Base-by-base conservation (phyloP, 208 protist genomes). In the Trypanosoma theileri region DNA sequence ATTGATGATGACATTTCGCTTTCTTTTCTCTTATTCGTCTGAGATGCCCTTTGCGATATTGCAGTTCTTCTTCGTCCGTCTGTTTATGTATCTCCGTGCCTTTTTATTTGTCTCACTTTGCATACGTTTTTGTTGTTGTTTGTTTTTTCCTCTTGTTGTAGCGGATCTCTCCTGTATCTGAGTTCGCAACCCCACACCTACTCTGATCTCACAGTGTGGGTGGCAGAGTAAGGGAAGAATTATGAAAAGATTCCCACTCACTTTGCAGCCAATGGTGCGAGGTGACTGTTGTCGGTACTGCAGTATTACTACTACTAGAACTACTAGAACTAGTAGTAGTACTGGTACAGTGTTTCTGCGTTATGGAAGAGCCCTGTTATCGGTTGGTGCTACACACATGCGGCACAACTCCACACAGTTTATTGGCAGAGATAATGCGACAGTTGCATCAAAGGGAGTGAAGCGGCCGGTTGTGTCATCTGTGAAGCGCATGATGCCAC, bases 401-500 rank as follows among this genome's bases (percentile, higher is more conserved):
- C 50, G 60, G 9, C 21, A 28, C n/a, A 50, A n/a, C 8, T 56
- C 66, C 6, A 35, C 66, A 45, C 54, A 57, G n/a, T 70, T 55
- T 17, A 57, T 64, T 11, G 56, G 21, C 12, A 66, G 21, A 17
- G 41, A 57, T n/a, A 52, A 24, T n/a, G 50, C 40, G 7, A 26
- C 0, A 60, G 16, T n/a, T 3, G 9, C 31, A 19, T 46, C 28
- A 35, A 57, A 40, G 35, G 40, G 44, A 41, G 3, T 17, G 21
- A 55, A 50, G 9, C 28, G n/a, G 10, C 46, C 21, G 9, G 17
- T 13, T 21, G 26, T 19, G 14, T 66, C 60, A 12, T 67, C 53
- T 21, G 59, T 73, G 24, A 73, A 63, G 62, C 54, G 40, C 3
- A 67, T 64, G 69, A 52, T 45, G 19, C 69, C 56, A n/a, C 69